These are phyloP conservation scores for Mycena rebaudengoi DNA, from an alignment of 768 basidiomycete genomes.

Conservation along the genomic window DNA sequence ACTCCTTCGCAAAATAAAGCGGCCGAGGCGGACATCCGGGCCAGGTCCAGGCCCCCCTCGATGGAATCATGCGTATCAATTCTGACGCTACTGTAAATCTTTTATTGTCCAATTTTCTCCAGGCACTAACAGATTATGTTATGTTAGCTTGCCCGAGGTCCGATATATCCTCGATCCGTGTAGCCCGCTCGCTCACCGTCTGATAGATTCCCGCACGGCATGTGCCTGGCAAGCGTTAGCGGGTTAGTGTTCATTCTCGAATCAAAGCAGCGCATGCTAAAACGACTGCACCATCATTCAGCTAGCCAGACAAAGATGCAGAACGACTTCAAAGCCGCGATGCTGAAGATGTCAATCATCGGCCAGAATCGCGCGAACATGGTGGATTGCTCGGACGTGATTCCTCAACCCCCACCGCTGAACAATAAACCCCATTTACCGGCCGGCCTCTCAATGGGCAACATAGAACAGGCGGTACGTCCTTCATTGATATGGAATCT, in stretches of 20 bases:
- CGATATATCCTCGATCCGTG: conserved; percentile 25
- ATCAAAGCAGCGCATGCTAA: too few relatives aligned
- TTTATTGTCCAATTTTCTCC: neutral
- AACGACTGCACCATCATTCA: too few relatives aligned
- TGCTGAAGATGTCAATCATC: conserved; percentile 41
- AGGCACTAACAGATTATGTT: too few relatives aligned
- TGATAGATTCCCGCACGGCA: conserved; percentile 42
- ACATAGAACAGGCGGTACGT: conserved; percentile 33
- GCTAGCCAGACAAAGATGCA: conserved; percentile 35
- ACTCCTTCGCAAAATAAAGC: conserved; percentile 27
- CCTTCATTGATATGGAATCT: too few relatives aligned
- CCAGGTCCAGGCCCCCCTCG: conserved; percentile 27
- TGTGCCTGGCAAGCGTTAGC: conserved; percentile 47
- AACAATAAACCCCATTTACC: conserved; percentile 28
- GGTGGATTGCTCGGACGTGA: conserved; percentile 48
- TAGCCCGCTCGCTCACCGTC: conserved; percentile 29
- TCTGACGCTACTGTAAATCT: conserved; percentile 23
- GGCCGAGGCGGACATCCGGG: conserved; percentile 33
- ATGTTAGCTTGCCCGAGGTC: conserved; percentile 28
- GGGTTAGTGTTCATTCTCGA: too few relatives aligned
- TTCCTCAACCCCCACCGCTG: conserved; percentile 33
- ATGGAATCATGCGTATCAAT: conserved; percentile 29
- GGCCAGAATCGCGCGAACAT: conserved; percentile 36
- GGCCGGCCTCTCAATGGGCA: conserved; percentile 28
- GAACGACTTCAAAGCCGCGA: conserved; percentile 37